Base-by-base conservation (phyloP, 2,329 filamentous ascomycete species). In the Alternaria sp. region DNA sequence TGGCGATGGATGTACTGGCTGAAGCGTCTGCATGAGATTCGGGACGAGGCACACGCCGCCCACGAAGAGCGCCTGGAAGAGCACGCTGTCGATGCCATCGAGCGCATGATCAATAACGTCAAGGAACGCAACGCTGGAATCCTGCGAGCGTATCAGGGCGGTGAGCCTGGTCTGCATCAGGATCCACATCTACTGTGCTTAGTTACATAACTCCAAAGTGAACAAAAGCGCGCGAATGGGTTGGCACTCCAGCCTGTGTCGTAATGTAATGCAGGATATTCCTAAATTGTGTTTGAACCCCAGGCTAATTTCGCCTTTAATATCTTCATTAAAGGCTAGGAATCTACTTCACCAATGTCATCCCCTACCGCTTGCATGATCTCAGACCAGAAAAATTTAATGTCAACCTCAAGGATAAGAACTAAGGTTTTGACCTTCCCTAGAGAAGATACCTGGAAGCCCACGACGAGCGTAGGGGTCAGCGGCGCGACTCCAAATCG, bases 1-100 rank as follows among this genome's bases (percentile, higher is more conserved):
- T 61, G 60, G 57, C 47, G 57, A 49, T 63, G 57, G 57, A 61
- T 63, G 63, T 61, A 58, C 32, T 63, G 57, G 64, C 57, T 66
- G 21, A 59, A 66, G 25, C 61, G 57, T 36, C 64, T 61, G 2
- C 57, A 66, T 51, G 61, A 61, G n/a, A 50, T 63, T 17, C 49
- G 21, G 15, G 21, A 59, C 0, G 53, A 61, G 17, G 63, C 55
- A 50, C 54, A 59, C 32, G 55, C 55, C 36, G 43, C 57, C 21
- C 21, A 50, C 10, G 21, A 63, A n/a, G 26, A 40, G 32, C 32
- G 32, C 32, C 32, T 36, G 32, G 32, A 36, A 36, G 32, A 36
- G 32, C 32, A 36, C 32, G 32, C 32, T 36, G n/a, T 15, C n/a
- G 7, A 36, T 36, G 32, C 32, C 32, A 36, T 36, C 32, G 32